phyloP scores from a whole-genome alignment of 805 yeast species.

The Maudiozyma turicensis region DNA sequence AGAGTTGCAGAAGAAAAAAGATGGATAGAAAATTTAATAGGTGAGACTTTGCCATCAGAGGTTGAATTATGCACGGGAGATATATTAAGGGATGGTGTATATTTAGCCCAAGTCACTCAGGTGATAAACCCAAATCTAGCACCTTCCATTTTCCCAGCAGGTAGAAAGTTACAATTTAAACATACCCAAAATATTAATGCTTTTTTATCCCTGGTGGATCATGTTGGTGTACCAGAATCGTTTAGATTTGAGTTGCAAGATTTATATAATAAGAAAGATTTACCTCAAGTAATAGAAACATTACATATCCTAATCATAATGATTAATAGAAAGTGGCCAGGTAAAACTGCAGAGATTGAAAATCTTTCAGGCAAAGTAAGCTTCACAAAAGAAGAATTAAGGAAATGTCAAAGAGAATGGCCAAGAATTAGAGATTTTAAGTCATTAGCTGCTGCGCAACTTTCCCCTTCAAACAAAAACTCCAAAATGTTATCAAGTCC shows the following conservation, averaged over 20 bases:
- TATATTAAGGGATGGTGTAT: constrained; percentile 73
- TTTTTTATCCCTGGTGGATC: constrained; percentile 62
- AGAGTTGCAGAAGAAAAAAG: constrained; percentile 71
- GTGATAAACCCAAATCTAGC: constrained; percentile 59
- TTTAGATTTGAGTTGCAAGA: constrained; percentile 90
- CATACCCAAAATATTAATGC: constrained; percentile 89
- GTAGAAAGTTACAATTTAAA: constrained; percentile 65
- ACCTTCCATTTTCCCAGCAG: constrained; percentile 43
- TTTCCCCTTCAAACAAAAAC: constrained; percentile 10
- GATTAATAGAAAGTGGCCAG: constrained; percentile 44
- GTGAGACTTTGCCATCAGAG: constrained; percentile 47
- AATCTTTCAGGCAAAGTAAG: constrained; percentile 52
- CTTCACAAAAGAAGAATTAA: constrained; percentile 57
- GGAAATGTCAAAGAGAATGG: constrained; percentile 50
- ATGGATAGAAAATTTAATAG: constrained; percentile 63
- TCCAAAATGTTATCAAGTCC: background rate
- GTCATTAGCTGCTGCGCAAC: constrained; percentile 35
- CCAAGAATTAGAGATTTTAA: constrained; percentile 74
- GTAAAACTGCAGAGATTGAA: constrained; percentile 50
- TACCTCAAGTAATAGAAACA: constrained; percentile 91
- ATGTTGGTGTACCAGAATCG: constrained; percentile 70
- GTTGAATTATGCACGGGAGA: constrained; percentile 46
- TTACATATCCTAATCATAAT: constrained; percentile 79
- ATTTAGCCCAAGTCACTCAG: constrained; percentile 69
- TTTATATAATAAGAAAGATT: constrained; percentile 79